These are phyloP conservation scores for Russula olivacea DNA, from an alignment of 768 basidiomycete genomes.

Conservation along the genomic window DNA sequence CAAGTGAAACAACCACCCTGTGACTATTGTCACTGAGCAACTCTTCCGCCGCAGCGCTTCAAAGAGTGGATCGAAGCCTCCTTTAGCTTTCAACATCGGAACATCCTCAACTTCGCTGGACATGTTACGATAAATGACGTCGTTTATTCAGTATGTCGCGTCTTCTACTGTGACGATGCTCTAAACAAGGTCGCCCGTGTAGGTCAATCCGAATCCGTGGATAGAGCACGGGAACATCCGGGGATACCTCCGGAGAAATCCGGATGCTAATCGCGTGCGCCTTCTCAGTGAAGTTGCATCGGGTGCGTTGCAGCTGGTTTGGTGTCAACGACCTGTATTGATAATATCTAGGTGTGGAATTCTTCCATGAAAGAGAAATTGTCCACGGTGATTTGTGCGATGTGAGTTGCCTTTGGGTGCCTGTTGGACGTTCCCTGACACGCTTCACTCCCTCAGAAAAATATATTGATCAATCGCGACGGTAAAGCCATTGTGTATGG, in stretches of 20 bases:
- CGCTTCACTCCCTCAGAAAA: constrained; percentile 33
- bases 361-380: constrained; percentile 20
- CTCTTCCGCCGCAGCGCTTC: constrained; percentile 34
- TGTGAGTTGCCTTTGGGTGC: constrained; percentile 15
- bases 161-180: not conserved
- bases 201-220: constrained; percentile 46
- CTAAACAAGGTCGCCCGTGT: not conserved
- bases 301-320: constrained; percentile 28
- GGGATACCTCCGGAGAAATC: constrained; percentile 33
- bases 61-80: constrained; percentile 41
- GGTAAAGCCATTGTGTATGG: constrained; percentile 40
- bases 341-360: constrained; percentile 17
- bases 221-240: constrained; percentile 40
- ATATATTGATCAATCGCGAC: constrained; percentile 39
- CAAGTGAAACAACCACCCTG: not conserved
- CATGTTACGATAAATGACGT: constrained; percentile 32
- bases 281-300: constrained; percentile 37
- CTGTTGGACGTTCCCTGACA: not conserved
- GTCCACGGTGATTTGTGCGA: constrained; percentile 26
- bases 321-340: constrained; percentile 9
- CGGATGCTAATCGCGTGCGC: constrained; percentile 34
- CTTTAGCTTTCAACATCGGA: constrained; percentile 38
- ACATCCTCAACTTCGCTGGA: constrained; percentile 39
- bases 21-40: not conserved
- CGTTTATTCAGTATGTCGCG: constrained; percentile 16